Evolutionary conservation across 495 filamentous ascomycete species (phyloP).

Genomic region (Cercophora sp.): DNA sequence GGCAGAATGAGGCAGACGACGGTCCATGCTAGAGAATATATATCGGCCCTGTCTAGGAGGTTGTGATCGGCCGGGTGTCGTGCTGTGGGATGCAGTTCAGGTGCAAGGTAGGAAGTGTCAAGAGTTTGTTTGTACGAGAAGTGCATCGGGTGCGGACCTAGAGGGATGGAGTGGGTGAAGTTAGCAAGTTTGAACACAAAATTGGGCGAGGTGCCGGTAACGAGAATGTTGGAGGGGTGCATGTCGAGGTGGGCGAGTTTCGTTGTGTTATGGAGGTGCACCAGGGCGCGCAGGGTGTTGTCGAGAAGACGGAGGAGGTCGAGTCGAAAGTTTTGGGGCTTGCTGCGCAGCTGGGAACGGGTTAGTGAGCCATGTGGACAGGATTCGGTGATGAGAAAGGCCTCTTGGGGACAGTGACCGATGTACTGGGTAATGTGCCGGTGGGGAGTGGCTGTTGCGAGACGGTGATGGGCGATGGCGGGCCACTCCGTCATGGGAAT

Average conservation of each 20-base stretch:
- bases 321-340: neutral
- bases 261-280: neutral
- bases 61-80: no score
- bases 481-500: neutral
- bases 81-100: no score
- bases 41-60: no score
- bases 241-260: neutral
- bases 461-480: neutral
- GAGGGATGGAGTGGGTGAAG: neutral
- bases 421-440: neutral
- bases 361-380: neutral
- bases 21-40: no score
- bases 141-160: neutral
- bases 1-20: no score
- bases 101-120: no score
- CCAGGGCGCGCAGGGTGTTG: neutral
- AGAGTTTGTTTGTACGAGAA: no score
- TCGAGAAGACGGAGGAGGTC: neutral
- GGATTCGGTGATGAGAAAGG: neutral
- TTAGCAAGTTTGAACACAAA: neutral
- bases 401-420: neutral
- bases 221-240: neutral
- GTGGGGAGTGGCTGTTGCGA: neutral
- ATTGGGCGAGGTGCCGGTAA: neutral
- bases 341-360: neutral